Base-by-base conservation (phyloP, 2,329 filamentous ascomycete genomes). In the Fusarium virguliforme region DNA sequence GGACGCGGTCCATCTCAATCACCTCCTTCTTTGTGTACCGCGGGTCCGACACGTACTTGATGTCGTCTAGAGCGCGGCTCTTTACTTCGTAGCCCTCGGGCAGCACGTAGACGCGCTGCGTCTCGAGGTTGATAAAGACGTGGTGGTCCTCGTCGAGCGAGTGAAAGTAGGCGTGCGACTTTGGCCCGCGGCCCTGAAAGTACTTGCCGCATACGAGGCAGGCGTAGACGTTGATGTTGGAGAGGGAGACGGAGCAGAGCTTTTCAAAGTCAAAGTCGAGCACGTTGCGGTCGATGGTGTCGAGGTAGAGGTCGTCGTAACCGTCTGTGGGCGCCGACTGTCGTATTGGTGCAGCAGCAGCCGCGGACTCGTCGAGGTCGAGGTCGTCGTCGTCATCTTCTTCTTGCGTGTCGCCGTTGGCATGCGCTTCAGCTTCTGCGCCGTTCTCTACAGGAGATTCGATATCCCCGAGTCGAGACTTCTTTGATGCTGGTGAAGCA, bases 231-330 rank as follows among this genome's bases (percentile, higher is more conserved):
- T 99, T 99, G 84, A 98, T 98, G 80, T 98, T 98, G 54, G 95
- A 97, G 8, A 99, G 88, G 35, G 94, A 97, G 73, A 99, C 88
- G 26, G 95, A 98, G 83, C 96, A 99, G 12, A 98, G 89, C 85
- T 99, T 99, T 80, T 99, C 96, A 80, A 99, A 99, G 82, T 99
- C 96, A 79, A 98, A 98, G 82, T 99, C 96, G 62, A 98, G 90
- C 51, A 97, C 91, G 78, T 91, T 90, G 77, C 96, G 93, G 81
- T 97, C 91, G 82, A 99, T 97, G 12, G 96, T 98, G 84, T 99
- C 96, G 74, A 99, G 92, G 81, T 99, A 99, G 30, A 99, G 90
- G 80, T 99, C 95, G 76, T 92, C 91, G 84, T 98, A 99, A 68
- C 95, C 95, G 79, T 92, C 92, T 35, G 93, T 89, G 15, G 95